phyloP scores from a whole-genome alignment of 257 asterid species.

The Nicotiana paniculata region DNA sequence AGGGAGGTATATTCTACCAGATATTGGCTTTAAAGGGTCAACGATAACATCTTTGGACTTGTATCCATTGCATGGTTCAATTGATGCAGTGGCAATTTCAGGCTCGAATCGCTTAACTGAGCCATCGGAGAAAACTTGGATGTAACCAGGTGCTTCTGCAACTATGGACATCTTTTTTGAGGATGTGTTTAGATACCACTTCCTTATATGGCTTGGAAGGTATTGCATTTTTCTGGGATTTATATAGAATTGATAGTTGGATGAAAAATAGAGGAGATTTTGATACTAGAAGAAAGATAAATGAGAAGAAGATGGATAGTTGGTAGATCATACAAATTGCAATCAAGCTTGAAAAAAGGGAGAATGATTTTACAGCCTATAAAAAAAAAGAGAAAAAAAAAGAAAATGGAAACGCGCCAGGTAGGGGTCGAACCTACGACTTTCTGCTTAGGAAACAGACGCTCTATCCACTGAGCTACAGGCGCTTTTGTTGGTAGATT shows the following conservation, averaged over 20 bases:
- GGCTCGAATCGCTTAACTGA: conserved; percentile 39
- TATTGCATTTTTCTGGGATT: neutral
- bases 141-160: conserved; percentile 46
- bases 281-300: neutral
- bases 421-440: conserved; percentile 98
- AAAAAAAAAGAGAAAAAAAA: too few relatives aligned
- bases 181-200: neutral
- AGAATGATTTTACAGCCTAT: neutral
- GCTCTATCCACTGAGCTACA: conserved; percentile 99
- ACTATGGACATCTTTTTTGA: conserved; percentile 38
- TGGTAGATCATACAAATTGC: conserved; percentile 27
- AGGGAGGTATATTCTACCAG: conserved; percentile 62
- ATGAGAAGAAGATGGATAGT: neutral
- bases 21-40: conserved; percentile 41
- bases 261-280: neutral
- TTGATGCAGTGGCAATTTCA: conserved; percentile 23
- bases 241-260: neutral
- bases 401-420: conserved; percentile 51
- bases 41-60: conserved; percentile 48
- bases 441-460: conserved; percentile 99
- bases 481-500: conserved; percentile 24
- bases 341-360: neutral
- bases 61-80: conserved; percentile 26
- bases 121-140: conserved; percentile 63
- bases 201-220: neutral